Percentiles rank a stretch among this genome's conserved stretches.
These are phyloP conservation scores for Monilinia vaccinii-corymbosi DNA, from an alignment of 2,329 filamentous ascomycete genomes.

Conservation along the genomic window DNA sequence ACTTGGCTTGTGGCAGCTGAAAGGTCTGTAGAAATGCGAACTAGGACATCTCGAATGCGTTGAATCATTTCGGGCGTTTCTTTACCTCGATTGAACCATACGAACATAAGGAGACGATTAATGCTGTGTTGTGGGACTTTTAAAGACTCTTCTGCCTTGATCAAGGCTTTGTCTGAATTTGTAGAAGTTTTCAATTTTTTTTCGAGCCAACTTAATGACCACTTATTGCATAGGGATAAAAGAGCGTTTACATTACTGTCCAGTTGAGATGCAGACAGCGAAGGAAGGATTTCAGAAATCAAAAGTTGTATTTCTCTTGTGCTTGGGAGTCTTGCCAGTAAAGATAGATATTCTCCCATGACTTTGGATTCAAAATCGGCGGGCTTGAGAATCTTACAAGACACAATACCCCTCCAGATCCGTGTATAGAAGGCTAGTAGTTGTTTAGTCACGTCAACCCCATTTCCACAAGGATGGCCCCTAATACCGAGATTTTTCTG, in stretches of 20 bases:
- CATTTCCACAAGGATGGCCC: no score
- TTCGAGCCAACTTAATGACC: slow-evolving; percentile 14
- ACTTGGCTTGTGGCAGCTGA: background rate
- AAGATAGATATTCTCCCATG: slow-evolving; percentile 13
- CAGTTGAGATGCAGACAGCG: slow-evolving; percentile 16
- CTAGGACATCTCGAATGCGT: background rate
- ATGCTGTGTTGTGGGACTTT: background rate
- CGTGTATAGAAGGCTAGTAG: slow-evolving; percentile 19
- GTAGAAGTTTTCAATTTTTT: background rate
- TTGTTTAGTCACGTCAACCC: background rate
- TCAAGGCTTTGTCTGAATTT: background rate
- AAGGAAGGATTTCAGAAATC: slow-evolving; percentile 16
- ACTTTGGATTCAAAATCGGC: slow-evolving; percentile 14
- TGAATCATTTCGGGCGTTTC: background rate
- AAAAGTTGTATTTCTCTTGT: slow-evolving; percentile 14
- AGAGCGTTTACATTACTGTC: slow-evolving; percentile 10
- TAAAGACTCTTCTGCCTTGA: background rate
- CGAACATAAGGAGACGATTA: background rate
- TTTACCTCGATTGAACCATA: background rate
- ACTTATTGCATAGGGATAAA: slow-evolving; percentile 13
- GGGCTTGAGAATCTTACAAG: slow-evolving; percentile 19
- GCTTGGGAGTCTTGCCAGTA: slow-evolving; percentile 15
- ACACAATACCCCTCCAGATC: slow-evolving; percentile 23
- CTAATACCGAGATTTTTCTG: no score
- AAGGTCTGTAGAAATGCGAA: background rate